These are phyloP conservation scores for Rachicladosporium sp. DNA, from an alignment of 2,329 filamentous ascomycete species.

Conservation along the genomic window DNA sequence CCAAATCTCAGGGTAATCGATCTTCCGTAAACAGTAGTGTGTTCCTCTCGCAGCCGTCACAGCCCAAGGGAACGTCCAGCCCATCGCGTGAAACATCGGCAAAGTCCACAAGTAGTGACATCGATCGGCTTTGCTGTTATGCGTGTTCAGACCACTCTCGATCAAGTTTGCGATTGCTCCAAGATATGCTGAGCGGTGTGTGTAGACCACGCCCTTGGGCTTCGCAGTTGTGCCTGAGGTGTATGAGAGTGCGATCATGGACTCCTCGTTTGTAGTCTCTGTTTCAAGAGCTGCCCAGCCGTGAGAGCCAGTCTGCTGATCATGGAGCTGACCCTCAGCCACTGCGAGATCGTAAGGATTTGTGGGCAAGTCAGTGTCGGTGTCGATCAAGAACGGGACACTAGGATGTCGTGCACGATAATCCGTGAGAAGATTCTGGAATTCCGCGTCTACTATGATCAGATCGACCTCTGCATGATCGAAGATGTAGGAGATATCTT, in stretches of 20 bases:
- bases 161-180: conserved; percentile 76
- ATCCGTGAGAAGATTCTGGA: conserved; percentile 52
- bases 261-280: conserved; percentile 63
- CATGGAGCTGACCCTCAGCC: conserved; percentile 63
- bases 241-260: conserved; percentile 76
- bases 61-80: conserved; percentile 43
- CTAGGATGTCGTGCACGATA: conserved; percentile 50
- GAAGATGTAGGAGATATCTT: conserved; percentile 86
- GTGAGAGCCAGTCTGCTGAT: conserved; percentile 49
- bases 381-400: conserved; percentile 68
- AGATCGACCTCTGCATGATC: conserved; percentile 73
- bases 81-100: conserved; percentile 46
- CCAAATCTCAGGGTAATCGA: conserved; percentile 93
- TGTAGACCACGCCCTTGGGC: conserved; percentile 89
- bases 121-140: conserved; percentile 24
- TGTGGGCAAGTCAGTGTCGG: conserved; percentile 67
- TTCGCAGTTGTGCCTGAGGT: conserved; percentile 85
- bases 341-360: conserved; percentile 77
- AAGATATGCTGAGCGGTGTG: conserved; percentile 76
- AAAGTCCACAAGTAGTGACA: conserved; percentile 41
- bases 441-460: conserved; percentile 81
- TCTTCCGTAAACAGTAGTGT: conserved; percentile 89
- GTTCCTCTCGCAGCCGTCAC: conserved; percentile 90
- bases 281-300: conserved; percentile 69
- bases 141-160: conserved; percentile 66